Evolutionary conservation across 495 filamentous ascomycete species (phyloP), one percentile per base, ranked within the genome.

Genomic region (Choiromyces venosus): DNA sequence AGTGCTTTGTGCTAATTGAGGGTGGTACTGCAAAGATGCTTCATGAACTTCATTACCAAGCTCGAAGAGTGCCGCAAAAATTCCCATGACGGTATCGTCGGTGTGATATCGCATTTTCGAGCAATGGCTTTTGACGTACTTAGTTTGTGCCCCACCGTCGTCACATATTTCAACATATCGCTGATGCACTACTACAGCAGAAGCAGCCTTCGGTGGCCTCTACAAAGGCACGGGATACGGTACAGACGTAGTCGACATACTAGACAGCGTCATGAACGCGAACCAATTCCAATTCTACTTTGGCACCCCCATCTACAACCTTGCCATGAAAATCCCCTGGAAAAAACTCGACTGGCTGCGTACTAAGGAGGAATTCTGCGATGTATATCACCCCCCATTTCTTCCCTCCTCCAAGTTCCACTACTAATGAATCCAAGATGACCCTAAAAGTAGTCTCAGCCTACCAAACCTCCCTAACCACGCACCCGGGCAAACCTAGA

Each of bases 211-310:
- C 61, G 72, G 72, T 4, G 72, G 72, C 2, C 40, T 66, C 21
- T 74, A 74, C 39, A 74, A 74, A 66, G 72, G 72, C 56, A 52
- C 39, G 35, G 33, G 29, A 4, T 61, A 74, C 21, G 67, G 61
- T 16, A 65, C 69, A 2, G 35, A 70, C 72, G 39, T 66, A 37
- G 67, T 74, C 67, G 71, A 56, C 40, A 68, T 74, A 21, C 73
- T 74, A 4, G 68, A 66, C 39, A 74, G 66, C 21, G 39, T 56
- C 1, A 74, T 74, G 64, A 52, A 29, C 14, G 61, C 73, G n/a
- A 71, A 71, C 40, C 68, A 70, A 1, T 33, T 74, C 33, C 73
- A 74, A 6, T 42, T 67, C 1, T 16, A 74, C 64, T 37, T 74
- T 2, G 68, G 68, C 18, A 21, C 65, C 36, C 9, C 33, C 35